Percentiles rank a stretch among this genome's conserved stretches.
Evolutionary conservation across 306 rosid species (phyloP).

Genomic region (Styphnolobium japonicum): DNA sequence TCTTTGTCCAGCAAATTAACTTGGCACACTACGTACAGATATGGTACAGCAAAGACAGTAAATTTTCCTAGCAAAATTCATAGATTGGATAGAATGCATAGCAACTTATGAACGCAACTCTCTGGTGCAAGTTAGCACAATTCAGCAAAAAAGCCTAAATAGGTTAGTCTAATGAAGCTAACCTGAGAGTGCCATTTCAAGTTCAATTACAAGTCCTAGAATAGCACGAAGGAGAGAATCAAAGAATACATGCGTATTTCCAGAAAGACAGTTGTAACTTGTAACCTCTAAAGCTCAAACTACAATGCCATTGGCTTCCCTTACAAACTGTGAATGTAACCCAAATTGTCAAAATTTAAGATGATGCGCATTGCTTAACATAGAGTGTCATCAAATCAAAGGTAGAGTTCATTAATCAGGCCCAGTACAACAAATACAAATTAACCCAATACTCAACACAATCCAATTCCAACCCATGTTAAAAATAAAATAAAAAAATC

Average conservation of each 20-base stretch:
- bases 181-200: neutral
- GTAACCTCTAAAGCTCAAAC: neutral
- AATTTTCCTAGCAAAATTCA: neutral
- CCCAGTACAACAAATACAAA: neutral
- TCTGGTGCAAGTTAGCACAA: neutral
- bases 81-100: neutral
- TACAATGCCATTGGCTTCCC: neutral
- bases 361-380: neutral
- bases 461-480: neutral
- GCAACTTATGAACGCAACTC: neutral
- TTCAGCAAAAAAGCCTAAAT: neutral
- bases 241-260: neutral
- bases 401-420: neutral
- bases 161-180: neutral
- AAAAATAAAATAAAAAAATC: neutral
- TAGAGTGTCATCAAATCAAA: neutral
- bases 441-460: neutral
- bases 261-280: neutral
- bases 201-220: neutral
- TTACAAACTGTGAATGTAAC: neutral
- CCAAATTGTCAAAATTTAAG: neutral
- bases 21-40: neutral
- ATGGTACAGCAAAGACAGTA: neutral
- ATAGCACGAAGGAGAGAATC: neutral
- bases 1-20: neutral